These are phyloP conservation scores for Borovskyia barvae DNA, from an alignment of 208 protist genomes.

Conservation along the genomic window DNA sequence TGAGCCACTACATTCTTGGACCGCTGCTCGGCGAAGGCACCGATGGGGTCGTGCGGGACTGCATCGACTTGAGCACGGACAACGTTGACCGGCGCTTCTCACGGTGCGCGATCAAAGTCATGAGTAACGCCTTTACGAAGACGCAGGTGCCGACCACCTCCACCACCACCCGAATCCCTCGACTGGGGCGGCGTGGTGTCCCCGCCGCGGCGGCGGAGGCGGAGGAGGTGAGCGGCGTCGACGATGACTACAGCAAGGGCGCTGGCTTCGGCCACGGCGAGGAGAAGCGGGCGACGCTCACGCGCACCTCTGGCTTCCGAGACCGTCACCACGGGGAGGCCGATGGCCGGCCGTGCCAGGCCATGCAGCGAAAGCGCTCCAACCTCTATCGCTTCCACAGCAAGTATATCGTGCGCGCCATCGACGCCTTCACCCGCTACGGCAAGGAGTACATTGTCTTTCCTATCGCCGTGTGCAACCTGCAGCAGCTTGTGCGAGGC, in stretches of 20 bases:
- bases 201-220: neutral
- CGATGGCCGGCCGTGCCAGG: constrained; percentile 15
- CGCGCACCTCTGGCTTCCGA: constrained; percentile 11
- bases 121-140: constrained; percentile 7
- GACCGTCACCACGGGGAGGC: constrained; percentile 26
- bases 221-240: neutral
- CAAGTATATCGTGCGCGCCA: constrained; percentile 66
- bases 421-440: constrained; percentile 75
- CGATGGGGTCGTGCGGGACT: constrained; percentile 77
- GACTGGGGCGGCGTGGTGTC: too few species aligned
- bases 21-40: constrained; percentile 74
- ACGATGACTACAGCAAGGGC: neutral
- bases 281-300: neutral
- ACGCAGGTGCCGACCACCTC: constrained; percentile 1
- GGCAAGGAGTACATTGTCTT: constrained; percentile 81
- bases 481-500: constrained; percentile 67
- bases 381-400: constrained; percentile 86
- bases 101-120: constrained; percentile 61
- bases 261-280: neutral
- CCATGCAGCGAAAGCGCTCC: constrained; percentile 45
- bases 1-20: constrained; percentile 81
- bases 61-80: constrained; percentile 61
- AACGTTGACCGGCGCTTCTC: constrained; percentile 27
- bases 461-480: constrained; percentile 76
- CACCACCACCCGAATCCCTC: too few species aligned